Conservation (phyloP, 768 basidiomycete species). For the Tricholoma sp. region DNA sequence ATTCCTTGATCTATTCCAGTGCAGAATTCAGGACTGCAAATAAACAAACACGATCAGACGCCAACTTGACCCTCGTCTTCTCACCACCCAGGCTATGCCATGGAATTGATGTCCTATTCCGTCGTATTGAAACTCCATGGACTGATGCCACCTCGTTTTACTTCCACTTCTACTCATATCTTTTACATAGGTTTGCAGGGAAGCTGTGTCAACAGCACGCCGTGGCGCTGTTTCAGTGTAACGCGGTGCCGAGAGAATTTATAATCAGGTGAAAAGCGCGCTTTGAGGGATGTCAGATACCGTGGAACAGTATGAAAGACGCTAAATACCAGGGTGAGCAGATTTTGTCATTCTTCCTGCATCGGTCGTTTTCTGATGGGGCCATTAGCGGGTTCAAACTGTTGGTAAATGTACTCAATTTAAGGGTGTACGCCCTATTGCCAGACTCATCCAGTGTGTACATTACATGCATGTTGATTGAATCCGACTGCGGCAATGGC, state of each 20-base stretch:
- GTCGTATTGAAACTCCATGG: no score
- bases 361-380: slow-evolving; percentile 74
- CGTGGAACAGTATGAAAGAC: slow-evolving; percentile 2
- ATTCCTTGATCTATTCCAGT: no score
- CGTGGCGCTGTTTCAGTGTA: slow-evolving; percentile 91
- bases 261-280: slow-evolving; percentile 98
- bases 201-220: slow-evolving; percentile 84
- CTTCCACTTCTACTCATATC: background rate
- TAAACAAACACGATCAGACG: no score
- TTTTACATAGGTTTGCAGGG: slow-evolving; percentile 82
- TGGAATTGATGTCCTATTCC: no score
- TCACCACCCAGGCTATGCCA: no score
- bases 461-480: slow-evolving; percentile 91
- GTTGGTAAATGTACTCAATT: slow-evolving; percentile 44
- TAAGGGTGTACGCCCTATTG: slow-evolving; percentile 87
- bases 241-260: slow-evolving; percentile 98
- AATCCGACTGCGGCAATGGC: background rate
- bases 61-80: no score
- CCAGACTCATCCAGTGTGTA: slow-evolving; percentile 77
- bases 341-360: slow-evolving; percentile 86
- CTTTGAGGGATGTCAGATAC: slow-evolving; percentile 34
- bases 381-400: background rate
- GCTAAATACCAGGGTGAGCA: slow-evolving; percentile 84
- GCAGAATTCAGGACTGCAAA: no score
- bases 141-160: no score